Evolutionary conservation across 2,329 filamentous ascomycete species (phyloP), one percentile per base, ranked within the genome.

Genomic region (Pseudogymnoascus sp.): DNA sequence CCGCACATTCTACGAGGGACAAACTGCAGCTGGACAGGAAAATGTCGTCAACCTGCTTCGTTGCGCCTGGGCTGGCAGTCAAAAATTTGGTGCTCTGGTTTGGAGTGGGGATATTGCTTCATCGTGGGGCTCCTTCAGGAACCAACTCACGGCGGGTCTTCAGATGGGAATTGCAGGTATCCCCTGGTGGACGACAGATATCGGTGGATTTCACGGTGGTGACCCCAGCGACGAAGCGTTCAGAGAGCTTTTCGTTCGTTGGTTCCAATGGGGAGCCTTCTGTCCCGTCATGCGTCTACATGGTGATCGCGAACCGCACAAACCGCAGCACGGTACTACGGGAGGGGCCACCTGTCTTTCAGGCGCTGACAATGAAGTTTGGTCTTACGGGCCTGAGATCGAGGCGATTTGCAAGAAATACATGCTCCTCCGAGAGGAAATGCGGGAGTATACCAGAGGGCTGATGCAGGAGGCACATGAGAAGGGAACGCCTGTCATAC

Each of bases 101-200:
- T 88, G 87, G 87, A 83, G 79, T 60, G 86, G 86, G 13, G 87
- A 89, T 68, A 86, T 88, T 64, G 86, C 85, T 0, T 84, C 81
- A 0, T 85, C 82, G 0, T 89, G 86, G 86, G 72, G 72, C 2
- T 83, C 79, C 26, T 77, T 88, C 59, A 78, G 82, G 3, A 80
- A 83, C 64, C 85, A 89, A 70, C 75, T 88, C 2, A 78, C 83
- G 0, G 86, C 86, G 0, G 86, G 86, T 0, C 74, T 89, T 19
- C 86, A 87, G 69, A 87, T 88, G 82, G 86, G 84, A 0, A 74
- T 88, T 4, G 78, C 84, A 0, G 86, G 86, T 0, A 78, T 88
- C 9, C 80, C 84, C 0, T 88, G 85, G 85, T 89, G 84, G 84
- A 89, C 86, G 0, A 89, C 86, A 0, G 86, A 89, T 67, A 88